These are phyloP conservation scores for Diddensiella santjacobensis DNA, from an alignment of 805 yeast species.

Conservation along the genomic window DNA sequence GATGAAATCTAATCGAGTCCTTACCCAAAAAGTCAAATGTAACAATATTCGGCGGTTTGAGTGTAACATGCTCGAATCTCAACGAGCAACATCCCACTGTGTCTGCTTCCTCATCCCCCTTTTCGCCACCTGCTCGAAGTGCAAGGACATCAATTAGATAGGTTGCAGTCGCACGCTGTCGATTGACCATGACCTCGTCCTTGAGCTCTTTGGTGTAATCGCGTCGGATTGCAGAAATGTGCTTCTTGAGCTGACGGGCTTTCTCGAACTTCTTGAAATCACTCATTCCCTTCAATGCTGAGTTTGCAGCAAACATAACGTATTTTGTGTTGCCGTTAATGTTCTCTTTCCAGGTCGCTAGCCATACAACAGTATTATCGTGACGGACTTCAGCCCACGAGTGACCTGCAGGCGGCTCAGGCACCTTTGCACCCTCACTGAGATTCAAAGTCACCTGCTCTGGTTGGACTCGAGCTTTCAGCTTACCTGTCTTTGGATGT, in stretches of 20 bases:
- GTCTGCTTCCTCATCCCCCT: conserved; percentile 95
- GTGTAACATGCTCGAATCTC: conserved; percentile 81
- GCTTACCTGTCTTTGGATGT: conserved; percentile 91
- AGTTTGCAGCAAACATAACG: conserved; percentile 86
- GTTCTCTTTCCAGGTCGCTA: conserved; percentile 96
- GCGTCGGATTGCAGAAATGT: conserved; percentile 65
- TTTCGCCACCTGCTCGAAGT: conserved; percentile 96
- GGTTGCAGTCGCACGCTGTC: conserved; percentile 93
- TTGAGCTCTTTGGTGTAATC: conserved; percentile 72
- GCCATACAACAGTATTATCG: conserved; percentile 90
- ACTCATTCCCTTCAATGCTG: conserved; percentile 85
- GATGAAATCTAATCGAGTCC: conserved; percentile 87
- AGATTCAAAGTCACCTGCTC: conserved; percentile 86
- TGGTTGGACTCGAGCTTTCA: conserved; percentile 81
- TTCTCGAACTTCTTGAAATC: conserved; percentile 91
- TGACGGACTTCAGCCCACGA: conserved; percentile 86
- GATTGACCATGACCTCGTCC: conserved; percentile 71
- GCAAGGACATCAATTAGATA: conserved; percentile 91
- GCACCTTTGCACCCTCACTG: conserved; percentile 66
- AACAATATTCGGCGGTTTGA: conserved; percentile 81
- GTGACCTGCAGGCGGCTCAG: conserved; percentile 84
- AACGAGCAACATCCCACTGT: conserved; percentile 97
- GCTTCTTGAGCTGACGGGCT: conserved; percentile 76
- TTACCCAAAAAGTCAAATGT: conserved; percentile 93
- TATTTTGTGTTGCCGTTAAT: conserved; percentile 79